phyloP scores from a whole-genome alignment of 148 eudicot genomes.

The Euryodendron excelsum region DNA sequence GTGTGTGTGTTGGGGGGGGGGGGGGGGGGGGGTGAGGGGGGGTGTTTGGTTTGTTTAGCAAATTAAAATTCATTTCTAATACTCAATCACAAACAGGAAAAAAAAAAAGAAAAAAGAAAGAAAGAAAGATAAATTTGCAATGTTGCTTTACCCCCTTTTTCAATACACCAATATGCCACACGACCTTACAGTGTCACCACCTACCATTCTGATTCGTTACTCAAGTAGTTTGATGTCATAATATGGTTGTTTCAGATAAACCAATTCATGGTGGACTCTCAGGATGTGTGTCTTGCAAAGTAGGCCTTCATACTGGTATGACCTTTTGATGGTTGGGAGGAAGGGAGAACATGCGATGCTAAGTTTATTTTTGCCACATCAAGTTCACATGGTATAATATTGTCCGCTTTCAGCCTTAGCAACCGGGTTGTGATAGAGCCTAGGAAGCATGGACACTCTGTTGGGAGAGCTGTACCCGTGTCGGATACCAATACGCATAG shows the following conservation, averaged over 20 bases:
- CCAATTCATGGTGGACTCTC: not conserved
- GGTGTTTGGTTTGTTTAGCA: too few species aligned
- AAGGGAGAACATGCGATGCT: not conserved
- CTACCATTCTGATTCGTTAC: not conserved
- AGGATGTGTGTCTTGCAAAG: not conserved
- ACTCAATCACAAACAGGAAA: not conserved
- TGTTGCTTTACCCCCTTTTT: not conserved
- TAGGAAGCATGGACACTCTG: too few species aligned
- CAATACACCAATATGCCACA: not conserved
- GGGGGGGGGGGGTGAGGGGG: too few species aligned
- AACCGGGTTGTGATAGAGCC: too few species aligned
- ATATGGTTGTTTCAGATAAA: not conserved
- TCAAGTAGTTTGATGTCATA: not conserved
- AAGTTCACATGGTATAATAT: too few species aligned
- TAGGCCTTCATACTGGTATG: not conserved
- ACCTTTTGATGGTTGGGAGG: not conserved
- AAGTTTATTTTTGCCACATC: too few species aligned
- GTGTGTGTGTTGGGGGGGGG: too few species aligned
- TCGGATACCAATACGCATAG: too few species aligned
- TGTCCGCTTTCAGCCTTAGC: too few species aligned
- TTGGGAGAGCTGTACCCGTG: too few species aligned
- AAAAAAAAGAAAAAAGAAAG: too few species aligned
- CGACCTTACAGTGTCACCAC: not conserved
- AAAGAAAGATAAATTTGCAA: not conserved
- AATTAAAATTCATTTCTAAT: not conserved